A percentile compares a stretch with the other conserved stretches of the same genome.
phyloP scores from a whole-genome alignment of 192 early-diverging fungal species.

The Chytriomyces hyalinus region DNA sequence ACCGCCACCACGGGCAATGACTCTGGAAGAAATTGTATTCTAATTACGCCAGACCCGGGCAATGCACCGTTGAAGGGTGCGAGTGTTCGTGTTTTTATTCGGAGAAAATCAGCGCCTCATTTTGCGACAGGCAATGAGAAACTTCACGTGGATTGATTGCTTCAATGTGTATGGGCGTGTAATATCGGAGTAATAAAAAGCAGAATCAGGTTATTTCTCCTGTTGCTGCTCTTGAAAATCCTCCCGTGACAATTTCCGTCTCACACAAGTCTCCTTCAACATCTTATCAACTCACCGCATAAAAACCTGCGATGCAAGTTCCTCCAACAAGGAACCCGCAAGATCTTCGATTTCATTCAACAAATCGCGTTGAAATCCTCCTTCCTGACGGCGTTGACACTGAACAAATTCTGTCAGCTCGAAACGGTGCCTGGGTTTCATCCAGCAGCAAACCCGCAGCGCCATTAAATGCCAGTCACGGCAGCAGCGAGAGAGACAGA shows the following conservation, averaged over 20 bases:
- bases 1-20: neutral
- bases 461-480: no score
- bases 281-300: neutral
- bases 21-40: neutral
- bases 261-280: neutral
- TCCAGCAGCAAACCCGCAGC: neutral
- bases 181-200: no score
- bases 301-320: no score
- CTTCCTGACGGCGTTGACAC: neutral
- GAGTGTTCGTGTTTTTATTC: neutral
- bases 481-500: neutral
- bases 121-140: conserved; percentile 1
- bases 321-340: neutral
- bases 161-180: neutral
- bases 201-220: no score
- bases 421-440: neutral
- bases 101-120: neutral
- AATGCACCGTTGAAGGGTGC: neutral
- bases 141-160: neutral
- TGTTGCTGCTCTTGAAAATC: no score
- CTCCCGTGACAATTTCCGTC: neutral
- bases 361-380: conserved; percentile 19
- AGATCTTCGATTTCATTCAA: conserved; percentile 16
- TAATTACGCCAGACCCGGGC: neutral
- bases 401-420: neutral